Base-by-base conservation (phyloP, 768 basidiomycete species). In the Amanita molliuscula region DNA sequence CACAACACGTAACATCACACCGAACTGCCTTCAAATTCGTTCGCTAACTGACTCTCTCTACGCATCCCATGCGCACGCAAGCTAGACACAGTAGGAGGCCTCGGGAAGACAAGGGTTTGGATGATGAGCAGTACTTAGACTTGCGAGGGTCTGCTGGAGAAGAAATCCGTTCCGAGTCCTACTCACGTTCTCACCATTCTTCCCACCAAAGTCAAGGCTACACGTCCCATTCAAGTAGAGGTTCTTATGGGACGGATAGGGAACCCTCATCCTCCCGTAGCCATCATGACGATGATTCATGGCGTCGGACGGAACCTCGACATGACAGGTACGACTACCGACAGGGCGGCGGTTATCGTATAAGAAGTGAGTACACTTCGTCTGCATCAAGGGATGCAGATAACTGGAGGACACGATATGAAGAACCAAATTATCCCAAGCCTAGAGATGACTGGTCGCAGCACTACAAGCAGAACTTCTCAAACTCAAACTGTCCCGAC, bases 221-320 rank as follows among this genome's bases (percentile, higher is more conserved):
- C 63, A 73, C 70, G 63, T 57, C 73, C 13, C 62, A 41, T 7
- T 50, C 76, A 41, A 65, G 61, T 55, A 70, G 73, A 53, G 55
- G 62, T 25, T 59, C 68, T 16, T 77, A 74, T 58, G 72, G 71
- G 53, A 63, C 66, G 54, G 75, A 62, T 59, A 72, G 77, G 58
- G 81, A 81, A 47, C 65, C 70, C 9, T 67, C 75, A 47, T 67
- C 76, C 15, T 77, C 79, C 56, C 73, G 77, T 59, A 70, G 66
- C 58, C 75, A 68, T 58, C 77, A 69, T 57, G 73, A 73, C 35
- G 67, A 73, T 52, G 73, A 72, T 55, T 56, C 56, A 20, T 81
- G 81, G 78, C 73, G 73, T 51, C 66, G 69, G 51, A 62, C 65
- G 50, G 74, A 76, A 52, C 57, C 65, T 35, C 62, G 62, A 58